Evolutionary conservation across 345 rosid genomes (phyloP), one percentile per base, ranked within the genome.

Genomic region (Populus euphratica): DNA sequence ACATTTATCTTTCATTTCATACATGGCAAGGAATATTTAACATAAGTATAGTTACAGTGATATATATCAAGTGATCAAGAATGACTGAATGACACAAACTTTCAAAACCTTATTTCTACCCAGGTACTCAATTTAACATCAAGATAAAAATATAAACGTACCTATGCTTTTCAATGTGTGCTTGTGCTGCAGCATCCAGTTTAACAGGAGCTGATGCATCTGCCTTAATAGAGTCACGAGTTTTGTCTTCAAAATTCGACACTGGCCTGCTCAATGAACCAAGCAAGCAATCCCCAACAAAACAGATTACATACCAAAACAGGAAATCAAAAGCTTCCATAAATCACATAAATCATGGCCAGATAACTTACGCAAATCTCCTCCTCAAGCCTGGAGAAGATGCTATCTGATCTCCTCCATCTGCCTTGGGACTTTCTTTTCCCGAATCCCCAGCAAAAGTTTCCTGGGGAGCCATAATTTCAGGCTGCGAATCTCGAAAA

Each of bases 81-180:
- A 20, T 59, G 20, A 72, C 39, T 29, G 61, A 47, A 47, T 47
- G 25, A 61, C 25, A 20, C 25, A 4, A 23, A 5, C 65, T 61
- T 56, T 61, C 65, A 61, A 21, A 8, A 61, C 65, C 65, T 61
- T 61, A 61, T 8, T n/a, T 21, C 27, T 23, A 61, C 39, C 17
- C 61, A 36, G 66, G 25, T 68, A 68, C 54, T 54, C 68, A 14
- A 16, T 47, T 47, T 47, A 47, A 16, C 52, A 47, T 14, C 20
- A 29, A 56, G 44, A 70, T 16, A 52, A 47, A 73, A 29, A 18
- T 36, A 72, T 13, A 73, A 66, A 77, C 70, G 14, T 67, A 96
- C 98, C 91, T 88, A 84, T 93, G 94, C 82, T 92, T 95, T 47
- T 95, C 92, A 82, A 95, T 89, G 85, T 87, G 91, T 1, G 81